Conservation (phyloP, 371 early-diverging fungal genomes). For the Choanephora cucurbitarum region DNA sequence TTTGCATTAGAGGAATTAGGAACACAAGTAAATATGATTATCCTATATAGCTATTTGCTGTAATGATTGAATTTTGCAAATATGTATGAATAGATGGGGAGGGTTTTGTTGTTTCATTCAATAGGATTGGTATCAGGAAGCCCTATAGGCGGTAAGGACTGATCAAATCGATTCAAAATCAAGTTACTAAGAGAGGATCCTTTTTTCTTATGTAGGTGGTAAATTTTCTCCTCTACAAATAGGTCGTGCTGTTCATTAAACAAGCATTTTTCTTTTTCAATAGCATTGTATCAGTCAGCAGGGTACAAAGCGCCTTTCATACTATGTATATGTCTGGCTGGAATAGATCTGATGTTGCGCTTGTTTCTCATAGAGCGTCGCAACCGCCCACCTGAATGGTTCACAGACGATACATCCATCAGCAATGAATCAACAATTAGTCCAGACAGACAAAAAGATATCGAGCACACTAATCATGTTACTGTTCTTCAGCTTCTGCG, state of each 20-base stretch:
- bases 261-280: not conserved
- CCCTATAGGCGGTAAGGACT: conserved; percentile 49
- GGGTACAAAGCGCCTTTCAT: conserved; percentile 66
- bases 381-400: conserved; percentile 13
- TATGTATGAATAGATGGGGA: conserved; percentile 45
- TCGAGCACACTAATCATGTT: conserved; percentile 4
- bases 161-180: not conserved
- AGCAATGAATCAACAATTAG: not conserved
- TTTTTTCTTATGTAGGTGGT: too few relatives aligned
- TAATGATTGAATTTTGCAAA: not conserved
- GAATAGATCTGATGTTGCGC: conserved; percentile 45
- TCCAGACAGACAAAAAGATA: not conserved
- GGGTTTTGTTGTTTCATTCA: conserved; percentile 53
- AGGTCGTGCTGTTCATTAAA: too few relatives aligned
- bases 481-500: conserved; percentile 19
- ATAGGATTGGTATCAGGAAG: conserved; percentile 58
- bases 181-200: too few relatives aligned
- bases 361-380: conserved; percentile 44
- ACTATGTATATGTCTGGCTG: conserved; percentile 58
- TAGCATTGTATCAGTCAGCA: conserved; percentile 51
- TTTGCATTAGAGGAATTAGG: conserved; percentile 54
- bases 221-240: too few relatives aligned
- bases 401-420: not conserved
- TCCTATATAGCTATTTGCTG: not conserved
- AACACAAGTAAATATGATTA: conserved; percentile 20